A percentile compares a stretch with the other conserved stretches of the same genome.
Conservation (phyloP, 495 filamentous ascomycete species). For the Lepraria neglecta region DNA sequence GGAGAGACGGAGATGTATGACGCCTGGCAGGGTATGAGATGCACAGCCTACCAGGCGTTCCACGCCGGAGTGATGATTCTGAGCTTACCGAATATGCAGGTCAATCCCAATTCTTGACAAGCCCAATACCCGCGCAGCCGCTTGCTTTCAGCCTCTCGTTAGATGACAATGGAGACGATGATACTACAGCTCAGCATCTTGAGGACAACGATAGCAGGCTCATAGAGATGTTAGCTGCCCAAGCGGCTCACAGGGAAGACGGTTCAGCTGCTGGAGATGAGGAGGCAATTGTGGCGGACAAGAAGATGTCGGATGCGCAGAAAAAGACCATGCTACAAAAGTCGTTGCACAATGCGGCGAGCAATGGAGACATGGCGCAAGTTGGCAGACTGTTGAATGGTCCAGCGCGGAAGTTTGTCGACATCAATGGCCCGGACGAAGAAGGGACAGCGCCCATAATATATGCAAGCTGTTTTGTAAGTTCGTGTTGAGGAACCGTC, state of each 20-base stretch:
- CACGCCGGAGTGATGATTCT: not conserved
- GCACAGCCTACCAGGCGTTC: not conserved
- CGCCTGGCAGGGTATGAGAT: constrained; percentile 82
- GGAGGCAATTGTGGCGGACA: constrained; percentile 65
- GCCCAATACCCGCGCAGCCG: constrained; percentile 74
- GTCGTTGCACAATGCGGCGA: constrained; percentile 88
- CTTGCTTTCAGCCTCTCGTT: constrained; percentile 78
- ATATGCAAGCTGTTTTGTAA: constrained; percentile 97
- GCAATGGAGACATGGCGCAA: constrained; percentile 85
- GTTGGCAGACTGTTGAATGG: constrained; percentile 71
- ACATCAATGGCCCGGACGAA: constrained; percentile 86
- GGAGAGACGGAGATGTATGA: constrained; percentile 95
- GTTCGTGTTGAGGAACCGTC: constrained; percentile 31
- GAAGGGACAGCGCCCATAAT: constrained; percentile 93
- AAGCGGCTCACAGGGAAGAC: constrained; percentile 72
- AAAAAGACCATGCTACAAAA: constrained; percentile 79
- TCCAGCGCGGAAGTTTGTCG: constrained; percentile 66
- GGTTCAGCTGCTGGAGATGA: constrained; percentile 68
- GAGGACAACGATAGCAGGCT: constrained; percentile 79
- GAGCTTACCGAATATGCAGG: constrained; percentile 44
- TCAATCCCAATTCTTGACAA: constrained; percentile 88
- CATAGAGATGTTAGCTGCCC: constrained; percentile 93
- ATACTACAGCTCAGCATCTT: constrained; percentile 52
- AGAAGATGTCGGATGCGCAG: constrained; percentile 65
- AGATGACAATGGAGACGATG: constrained; percentile 61